Conservation (phyloP, 345 rosid species). For the Euphorbia peplus region DNA sequence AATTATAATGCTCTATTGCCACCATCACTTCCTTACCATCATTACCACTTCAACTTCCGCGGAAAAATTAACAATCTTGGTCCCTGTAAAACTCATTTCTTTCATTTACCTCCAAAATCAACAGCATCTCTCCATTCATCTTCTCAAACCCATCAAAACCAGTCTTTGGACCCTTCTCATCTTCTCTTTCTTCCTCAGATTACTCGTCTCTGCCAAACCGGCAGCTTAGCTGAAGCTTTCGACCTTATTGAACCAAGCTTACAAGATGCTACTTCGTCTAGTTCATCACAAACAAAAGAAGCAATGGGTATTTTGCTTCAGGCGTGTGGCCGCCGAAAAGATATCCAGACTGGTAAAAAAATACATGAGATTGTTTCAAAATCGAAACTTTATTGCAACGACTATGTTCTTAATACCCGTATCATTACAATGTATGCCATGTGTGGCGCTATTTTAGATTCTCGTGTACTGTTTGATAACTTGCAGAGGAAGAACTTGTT, state of each 20-base stretch:
- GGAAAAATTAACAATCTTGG: neutral
- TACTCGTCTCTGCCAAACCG: constrained; percentile 36
- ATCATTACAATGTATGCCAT: constrained; percentile 53
- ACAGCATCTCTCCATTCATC: constrained; percentile 18
- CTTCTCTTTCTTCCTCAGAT: constrained; percentile 34
- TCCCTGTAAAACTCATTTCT: neutral
- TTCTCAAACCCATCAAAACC: neutral
- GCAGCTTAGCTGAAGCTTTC: constrained; percentile 40
- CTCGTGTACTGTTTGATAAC: constrained; percentile 44
- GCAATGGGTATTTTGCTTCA: constrained; percentile 49
- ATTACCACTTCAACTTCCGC: neutral
- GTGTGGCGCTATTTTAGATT: constrained; percentile 50
- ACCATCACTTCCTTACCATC: neutral
- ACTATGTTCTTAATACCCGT: constrained; percentile 48
- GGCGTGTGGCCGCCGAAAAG: constrained; percentile 43
- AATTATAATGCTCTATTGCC: neutral
- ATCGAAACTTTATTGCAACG: constrained; percentile 38
- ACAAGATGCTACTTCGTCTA: constrained; percentile 20
- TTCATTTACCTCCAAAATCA: neutral
- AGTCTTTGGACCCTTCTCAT: neutral
- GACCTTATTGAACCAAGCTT: constrained; percentile 20
- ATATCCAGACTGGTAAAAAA: constrained; percentile 45
- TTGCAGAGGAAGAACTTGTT: constrained; percentile 49
- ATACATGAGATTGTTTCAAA: constrained; percentile 43
- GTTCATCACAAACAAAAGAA: constrained; percentile 31